A percentile compares a stretch with the other conserved stretches of the same genome.
Evolutionary conservation across 179 eudicot genomes (phyloP).

Genomic region (Monotropa hypopitys): DNA sequence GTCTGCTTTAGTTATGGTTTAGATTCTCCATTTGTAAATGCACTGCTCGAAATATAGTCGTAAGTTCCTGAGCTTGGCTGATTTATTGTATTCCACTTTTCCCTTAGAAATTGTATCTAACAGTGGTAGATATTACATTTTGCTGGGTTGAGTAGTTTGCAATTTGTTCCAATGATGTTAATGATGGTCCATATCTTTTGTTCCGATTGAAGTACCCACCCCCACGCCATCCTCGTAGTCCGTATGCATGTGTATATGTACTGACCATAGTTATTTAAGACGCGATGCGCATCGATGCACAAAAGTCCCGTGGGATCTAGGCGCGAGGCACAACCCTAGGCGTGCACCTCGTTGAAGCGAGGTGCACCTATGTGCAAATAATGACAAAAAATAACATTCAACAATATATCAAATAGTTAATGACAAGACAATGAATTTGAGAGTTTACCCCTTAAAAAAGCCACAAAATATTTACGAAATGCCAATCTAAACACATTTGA

Average conservation of each 20-base stretch:
- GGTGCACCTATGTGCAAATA: too few relatives aligned
- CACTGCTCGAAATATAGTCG: not conserved
- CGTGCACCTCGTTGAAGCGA: too few relatives aligned
- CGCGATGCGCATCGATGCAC: too few relatives aligned
- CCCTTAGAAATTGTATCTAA: not conserved
- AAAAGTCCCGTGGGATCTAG: too few relatives aligned
- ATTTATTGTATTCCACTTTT: not conserved
- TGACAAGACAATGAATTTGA: too few relatives aligned
- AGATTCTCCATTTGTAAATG: not conserved
- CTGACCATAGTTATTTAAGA: too few relatives aligned
- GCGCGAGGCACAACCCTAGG: too few relatives aligned
- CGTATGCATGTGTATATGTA: not conserved
- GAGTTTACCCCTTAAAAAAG: too few relatives aligned
- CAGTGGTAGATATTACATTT: not conserved
- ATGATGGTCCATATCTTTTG: not conserved
- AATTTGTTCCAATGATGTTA: not conserved
- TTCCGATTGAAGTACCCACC: not conserved
- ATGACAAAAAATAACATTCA: too few relatives aligned
- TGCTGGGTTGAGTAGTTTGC: not conserved
- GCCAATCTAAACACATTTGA: too few relatives aligned
- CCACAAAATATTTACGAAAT: too few relatives aligned
- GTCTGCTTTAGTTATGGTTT: not conserved
- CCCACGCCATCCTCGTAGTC: not conserved
- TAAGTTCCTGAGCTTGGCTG: not conserved
- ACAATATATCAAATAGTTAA: too few relatives aligned